A percentile compares a stretch with the other conserved stretches of the same genome.
Evolutionary conservation across 495 filamentous ascomycete genomes (phyloP).

Genomic region (Gamarada debralockiae): DNA sequence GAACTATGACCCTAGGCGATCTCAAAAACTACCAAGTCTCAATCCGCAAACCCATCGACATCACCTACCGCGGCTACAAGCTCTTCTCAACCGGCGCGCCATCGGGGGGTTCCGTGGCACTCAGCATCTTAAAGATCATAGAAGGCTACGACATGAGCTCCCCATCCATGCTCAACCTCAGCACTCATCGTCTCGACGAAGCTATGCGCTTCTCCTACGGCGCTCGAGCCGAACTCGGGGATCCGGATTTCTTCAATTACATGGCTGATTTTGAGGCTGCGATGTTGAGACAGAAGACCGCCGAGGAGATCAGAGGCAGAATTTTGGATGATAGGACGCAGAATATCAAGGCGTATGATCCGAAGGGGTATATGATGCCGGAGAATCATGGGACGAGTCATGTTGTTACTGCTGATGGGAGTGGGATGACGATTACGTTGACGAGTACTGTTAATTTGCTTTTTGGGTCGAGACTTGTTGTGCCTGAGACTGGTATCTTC

Average conservation of each 20-base stretch:
- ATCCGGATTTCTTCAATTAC: conserved; percentile 66
- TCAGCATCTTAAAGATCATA: conserved; percentile 73
- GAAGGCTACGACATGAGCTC: conserved; percentile 63
- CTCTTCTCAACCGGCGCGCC: conserved; percentile 69
- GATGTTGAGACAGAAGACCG: conserved; percentile 60
- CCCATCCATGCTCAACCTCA: conserved; percentile 47
- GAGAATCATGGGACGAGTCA: conserved; percentile 74
- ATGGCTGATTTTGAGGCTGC: conserved; percentile 58
- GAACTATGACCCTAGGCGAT: conserved; percentile 81
- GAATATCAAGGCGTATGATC: conserved; percentile 68
- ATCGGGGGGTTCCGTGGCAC: conserved; percentile 65
- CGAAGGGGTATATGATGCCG: conserved; percentile 54
- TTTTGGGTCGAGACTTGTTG: conserved; percentile 74
- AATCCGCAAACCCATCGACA: conserved; percentile 55
- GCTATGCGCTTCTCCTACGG: conserved; percentile 85
- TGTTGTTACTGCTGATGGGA: conserved; percentile 62
- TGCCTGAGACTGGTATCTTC: conserved; percentile 63
- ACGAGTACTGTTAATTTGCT: conserved; percentile 84
- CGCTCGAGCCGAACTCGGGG: conserved; percentile 65
- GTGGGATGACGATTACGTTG: conserved; percentile 65
- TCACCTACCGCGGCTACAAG: conserved; percentile 67
- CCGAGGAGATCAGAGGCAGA: conserved; percentile 51
- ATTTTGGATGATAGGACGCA: conserved; percentile 69
- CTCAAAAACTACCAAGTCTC: conserved; percentile 64
- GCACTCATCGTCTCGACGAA: conserved; percentile 78